A percentile compares a stretch with the other conserved stretches of the same genome.
phyloP scores from a whole-genome alignment of 106 monocot species.

The Apostasia ramifera region DNA sequence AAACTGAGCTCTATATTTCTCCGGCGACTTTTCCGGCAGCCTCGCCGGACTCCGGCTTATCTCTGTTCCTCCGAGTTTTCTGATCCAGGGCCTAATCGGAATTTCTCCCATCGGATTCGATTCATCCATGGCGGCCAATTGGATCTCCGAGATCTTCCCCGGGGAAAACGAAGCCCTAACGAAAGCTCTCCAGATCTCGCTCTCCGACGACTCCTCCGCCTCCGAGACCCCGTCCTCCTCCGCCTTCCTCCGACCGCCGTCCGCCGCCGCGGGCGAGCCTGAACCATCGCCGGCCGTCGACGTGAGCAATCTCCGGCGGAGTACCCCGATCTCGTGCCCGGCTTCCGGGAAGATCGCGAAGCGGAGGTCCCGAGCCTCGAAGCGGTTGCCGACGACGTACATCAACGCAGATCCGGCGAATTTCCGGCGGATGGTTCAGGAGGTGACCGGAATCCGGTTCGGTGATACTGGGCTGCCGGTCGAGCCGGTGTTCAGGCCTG shows the following conservation, averaged over 20 bases:
- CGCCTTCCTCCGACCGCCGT: constrained; percentile 5
- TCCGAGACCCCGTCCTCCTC: constrained; percentile 3
- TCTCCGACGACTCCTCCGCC: constrained; percentile 37
- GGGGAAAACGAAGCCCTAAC: constrained; percentile 47
- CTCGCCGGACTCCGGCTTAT: too few relatives aligned
- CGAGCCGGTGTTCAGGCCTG: constrained; percentile 4
- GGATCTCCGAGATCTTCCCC: constrained; percentile 20
- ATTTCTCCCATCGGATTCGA: too few relatives aligned
- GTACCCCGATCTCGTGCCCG: neutral
- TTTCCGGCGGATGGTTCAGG: constrained; percentile 75
- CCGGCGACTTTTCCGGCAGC: too few relatives aligned
- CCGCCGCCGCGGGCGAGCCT: neutral
- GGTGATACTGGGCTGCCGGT: neutral
- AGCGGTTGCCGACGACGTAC: constrained; percentile 41
- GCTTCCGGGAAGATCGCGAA: constrained; percentile 24
- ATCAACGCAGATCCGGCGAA: constrained; percentile 55
- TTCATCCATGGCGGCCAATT: neutral
- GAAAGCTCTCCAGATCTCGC: constrained; percentile 49
- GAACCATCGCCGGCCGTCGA: neutral
- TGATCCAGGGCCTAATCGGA: too few relatives aligned
- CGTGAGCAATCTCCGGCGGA: neutral
- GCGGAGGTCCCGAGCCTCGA: constrained; percentile 35
- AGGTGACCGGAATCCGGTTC: constrained; percentile 45
- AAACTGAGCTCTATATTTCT: too few relatives aligned
- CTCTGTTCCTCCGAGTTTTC: too few relatives aligned